Evolutionary conservation across 495 filamentous ascomycete species (phyloP).

Genomic region (Tuber aestivum): DNA sequence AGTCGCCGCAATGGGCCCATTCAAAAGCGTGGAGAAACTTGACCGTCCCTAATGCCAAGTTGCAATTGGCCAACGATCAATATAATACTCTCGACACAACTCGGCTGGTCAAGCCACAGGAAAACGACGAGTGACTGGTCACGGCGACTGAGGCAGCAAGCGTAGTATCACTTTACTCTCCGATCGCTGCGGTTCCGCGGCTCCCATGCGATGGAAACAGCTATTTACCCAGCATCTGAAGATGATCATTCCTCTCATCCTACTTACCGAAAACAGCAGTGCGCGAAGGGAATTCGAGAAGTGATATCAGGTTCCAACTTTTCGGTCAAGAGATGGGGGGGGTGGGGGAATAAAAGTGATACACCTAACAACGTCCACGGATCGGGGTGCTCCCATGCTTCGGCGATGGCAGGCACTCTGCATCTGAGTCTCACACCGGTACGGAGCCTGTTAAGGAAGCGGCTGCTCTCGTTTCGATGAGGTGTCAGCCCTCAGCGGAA

Average conservation of each 20-base stretch:
- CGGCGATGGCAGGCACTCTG: conserved; percentile 1
- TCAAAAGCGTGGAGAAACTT: not conserved
- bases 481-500: not conserved
- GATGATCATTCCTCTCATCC: not conserved
- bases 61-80: not conserved
- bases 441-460: not conserved
- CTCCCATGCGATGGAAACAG: not conserved
- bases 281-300: not conserved
- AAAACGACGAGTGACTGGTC: not conserved
- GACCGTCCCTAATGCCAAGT: not conserved
- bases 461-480: conserved; percentile 3
- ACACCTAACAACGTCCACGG: not conserved
- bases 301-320: not conserved
- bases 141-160: not conserved
- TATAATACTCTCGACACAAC: not conserved
- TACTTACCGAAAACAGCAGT: not conserved
- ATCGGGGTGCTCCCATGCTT: not conserved
- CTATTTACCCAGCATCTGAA: not conserved
- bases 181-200: not conserved
- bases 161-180: not conserved
- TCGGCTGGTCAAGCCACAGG: not conserved
- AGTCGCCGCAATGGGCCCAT: not conserved
- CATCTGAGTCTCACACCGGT: not conserved
- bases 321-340: not conserved
- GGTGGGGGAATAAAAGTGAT: not conserved